A percentile compares a stretch with the other conserved stretches of the same genome.
phyloP scores from a whole-genome alignment of 768 basidiomycete genomes.

The Hygrocybe coccinea region DNA sequence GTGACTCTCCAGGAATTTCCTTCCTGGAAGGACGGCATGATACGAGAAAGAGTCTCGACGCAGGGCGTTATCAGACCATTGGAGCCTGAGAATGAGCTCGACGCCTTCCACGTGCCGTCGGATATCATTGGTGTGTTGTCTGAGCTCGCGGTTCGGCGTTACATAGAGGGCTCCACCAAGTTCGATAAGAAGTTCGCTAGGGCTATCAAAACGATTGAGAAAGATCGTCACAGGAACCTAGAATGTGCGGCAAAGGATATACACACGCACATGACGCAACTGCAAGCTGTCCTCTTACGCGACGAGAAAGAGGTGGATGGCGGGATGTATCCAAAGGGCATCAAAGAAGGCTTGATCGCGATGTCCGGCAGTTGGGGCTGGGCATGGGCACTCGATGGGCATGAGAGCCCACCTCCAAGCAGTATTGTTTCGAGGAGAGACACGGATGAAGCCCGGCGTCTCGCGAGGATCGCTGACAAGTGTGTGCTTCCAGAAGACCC shows the following conservation, averaged over 20 bases:
- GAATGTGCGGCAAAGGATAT: constrained; percentile 62
- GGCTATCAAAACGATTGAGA: constrained; percentile 55
- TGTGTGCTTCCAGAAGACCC: constrained; percentile 54
- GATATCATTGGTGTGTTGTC: constrained; percentile 71
- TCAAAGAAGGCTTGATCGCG: constrained; percentile 37
- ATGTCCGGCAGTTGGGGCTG: constrained; percentile 64
- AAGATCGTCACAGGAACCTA: constrained; percentile 59
- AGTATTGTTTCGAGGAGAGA: constrained; percentile 89
- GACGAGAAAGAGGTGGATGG: constrained; percentile 22
- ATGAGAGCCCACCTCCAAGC: constrained; percentile 84
- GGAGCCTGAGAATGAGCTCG: constrained; percentile 64
- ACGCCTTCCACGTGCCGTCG: constrained; percentile 57
- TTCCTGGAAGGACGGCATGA: constrained; percentile 59
- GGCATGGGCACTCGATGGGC: constrained; percentile 78
- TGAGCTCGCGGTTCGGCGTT: constrained; percentile 73
- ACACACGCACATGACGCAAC: constrained; percentile 45
- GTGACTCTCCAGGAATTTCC: constrained; percentile 27
- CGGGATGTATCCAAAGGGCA: constrained; percentile 12
- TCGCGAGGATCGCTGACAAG: constrained; percentile 72
- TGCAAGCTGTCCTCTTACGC: constrained; percentile 37
- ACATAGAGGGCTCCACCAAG: constrained; percentile 52
- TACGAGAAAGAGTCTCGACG: constrained; percentile 85
- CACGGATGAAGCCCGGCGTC: constrained; percentile 67
- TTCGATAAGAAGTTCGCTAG: constrained; percentile 68
- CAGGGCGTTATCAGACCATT: constrained; percentile 78